phyloP scores from a whole-genome alignment of 2,329 filamentous ascomycete species.

The Raffaelea deltoideospora region DNA sequence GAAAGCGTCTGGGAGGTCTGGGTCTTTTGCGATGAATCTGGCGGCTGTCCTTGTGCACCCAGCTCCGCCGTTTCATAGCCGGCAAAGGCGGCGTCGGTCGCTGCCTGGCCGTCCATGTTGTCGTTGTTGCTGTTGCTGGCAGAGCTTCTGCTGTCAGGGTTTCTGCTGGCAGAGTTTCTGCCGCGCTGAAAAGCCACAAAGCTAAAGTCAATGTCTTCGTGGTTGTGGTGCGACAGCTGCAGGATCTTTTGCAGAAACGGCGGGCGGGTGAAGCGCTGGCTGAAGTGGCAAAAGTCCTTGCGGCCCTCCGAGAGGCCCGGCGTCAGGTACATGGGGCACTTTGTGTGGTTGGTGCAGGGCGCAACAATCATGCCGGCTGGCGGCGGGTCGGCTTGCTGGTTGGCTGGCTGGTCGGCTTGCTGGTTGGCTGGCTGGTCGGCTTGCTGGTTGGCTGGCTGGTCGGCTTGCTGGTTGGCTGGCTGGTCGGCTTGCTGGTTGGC shows the following conservation, averaged over 20 bases:
- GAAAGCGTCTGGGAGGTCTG: slow-evolving; percentile 40
- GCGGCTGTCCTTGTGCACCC: too few species aligned
- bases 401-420: slow-evolving; percentile 24
- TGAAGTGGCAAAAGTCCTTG: slow-evolving; percentile 84
- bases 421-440: neutral
- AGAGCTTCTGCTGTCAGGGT: too few species aligned
- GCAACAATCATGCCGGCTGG: slow-evolving; percentile 46
- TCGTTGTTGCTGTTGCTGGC: slow-evolving; percentile 22
- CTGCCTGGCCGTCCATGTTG: slow-evolving; percentile 31
- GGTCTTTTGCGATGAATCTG: too few species aligned
- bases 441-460: slow-evolving; percentile 27
- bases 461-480: too few species aligned
- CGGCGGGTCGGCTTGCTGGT: slow-evolving; percentile 26
- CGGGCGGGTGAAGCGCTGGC: slow-evolving; percentile 76
- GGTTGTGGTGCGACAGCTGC: slow-evolving; percentile 54
- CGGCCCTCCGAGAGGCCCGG: slow-evolving; percentile 57
- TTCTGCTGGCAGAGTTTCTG: neutral
- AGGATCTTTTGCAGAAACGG: slow-evolving; percentile 66
- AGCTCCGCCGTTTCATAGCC: slow-evolving; percentile 45
- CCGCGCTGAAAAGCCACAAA: slow-evolving; percentile 80
- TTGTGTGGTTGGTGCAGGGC: slow-evolving; percentile 75
- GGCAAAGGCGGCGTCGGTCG: slow-evolving; percentile 56
- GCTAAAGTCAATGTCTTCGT: slow-evolving; percentile 83
- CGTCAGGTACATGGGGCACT: slow-evolving; percentile 75
- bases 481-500: slow-evolving; percentile 28